These are phyloP conservation scores for Lignosus rhinocerotis DNA, from an alignment of 1,284 basidiomycete genomes.

Conservation along the genomic window DNA sequence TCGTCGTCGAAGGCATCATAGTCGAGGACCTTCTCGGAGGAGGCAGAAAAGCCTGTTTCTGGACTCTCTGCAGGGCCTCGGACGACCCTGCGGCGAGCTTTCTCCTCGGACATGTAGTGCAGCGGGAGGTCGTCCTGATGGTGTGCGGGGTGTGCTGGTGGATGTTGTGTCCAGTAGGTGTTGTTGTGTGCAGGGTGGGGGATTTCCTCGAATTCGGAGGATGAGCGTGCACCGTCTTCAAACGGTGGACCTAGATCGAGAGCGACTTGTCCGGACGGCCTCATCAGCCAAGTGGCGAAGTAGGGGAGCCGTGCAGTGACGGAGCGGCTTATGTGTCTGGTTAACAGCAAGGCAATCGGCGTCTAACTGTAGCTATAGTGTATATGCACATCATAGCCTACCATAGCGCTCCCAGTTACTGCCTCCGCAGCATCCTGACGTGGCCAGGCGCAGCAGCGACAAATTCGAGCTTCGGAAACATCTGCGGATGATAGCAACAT, in stretches of 20 bases:
- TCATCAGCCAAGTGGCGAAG: slow-evolving; percentile 44
- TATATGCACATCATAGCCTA: slow-evolving; percentile 8
- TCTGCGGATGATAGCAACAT: slow-evolving; percentile 4
- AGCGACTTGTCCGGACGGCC: slow-evolving; percentile 57
- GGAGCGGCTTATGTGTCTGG: slow-evolving; percentile 8
- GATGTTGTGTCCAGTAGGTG: slow-evolving; percentile 35
- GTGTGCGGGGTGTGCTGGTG: slow-evolving; percentile 25
- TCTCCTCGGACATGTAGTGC: slow-evolving; percentile 74
- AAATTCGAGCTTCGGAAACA: neutral
- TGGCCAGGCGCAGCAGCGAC: slow-evolving; percentile 13
- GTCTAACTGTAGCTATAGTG: no score
- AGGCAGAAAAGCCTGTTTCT: slow-evolving; percentile 36
- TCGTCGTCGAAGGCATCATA: slow-evolving; percentile 56
- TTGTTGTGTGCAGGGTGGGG: slow-evolving; percentile 49
- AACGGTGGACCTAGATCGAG: slow-evolving; percentile 67
- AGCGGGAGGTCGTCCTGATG: slow-evolving; percentile 62
- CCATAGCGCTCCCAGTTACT: slow-evolving; percentile 8
- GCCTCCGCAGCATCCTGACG: slow-evolving; percentile 26
- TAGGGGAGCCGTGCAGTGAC: slow-evolving; percentile 6
- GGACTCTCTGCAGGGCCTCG: slow-evolving; percentile 41
- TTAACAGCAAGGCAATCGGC: slow-evolving; percentile 8
- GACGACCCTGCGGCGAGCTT: slow-evolving; percentile 58
- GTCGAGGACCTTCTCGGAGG: slow-evolving; percentile 37
- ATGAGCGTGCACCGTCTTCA: slow-evolving; percentile 36
- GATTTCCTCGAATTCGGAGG: slow-evolving; percentile 73